Evolutionary conservation across 1,284 basidiomycete genomes (phyloP), one percentile per base, ranked within the genome.

Genomic region (Puccinia polysora): DNA sequence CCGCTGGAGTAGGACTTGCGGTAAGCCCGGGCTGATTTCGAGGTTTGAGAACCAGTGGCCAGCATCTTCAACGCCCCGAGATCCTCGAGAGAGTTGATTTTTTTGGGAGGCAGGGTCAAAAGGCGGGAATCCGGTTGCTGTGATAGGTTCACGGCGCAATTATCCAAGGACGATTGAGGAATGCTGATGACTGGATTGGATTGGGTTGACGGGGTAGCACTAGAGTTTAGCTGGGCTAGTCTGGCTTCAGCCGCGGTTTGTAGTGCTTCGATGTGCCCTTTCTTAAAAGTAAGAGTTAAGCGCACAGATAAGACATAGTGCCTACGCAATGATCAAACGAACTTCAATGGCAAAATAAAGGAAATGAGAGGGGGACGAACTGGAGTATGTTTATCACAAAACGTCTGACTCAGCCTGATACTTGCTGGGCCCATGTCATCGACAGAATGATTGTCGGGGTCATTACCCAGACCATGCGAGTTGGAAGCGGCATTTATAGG

Each of bases 361-460:
- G 34, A 55, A 32, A 40, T 32, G 50, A 65, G 67, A 43, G 12
- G 12, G 15, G 15, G 81, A n/a, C 88, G 74, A 80, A 93, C 91
- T 10, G 91, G 88, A 53, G 94, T 84, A 81, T 97, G 93, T 76
- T 86, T 89, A 77, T 93, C 89, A 77, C 93, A 97, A 78, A 84
- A 95, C 60, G 87, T 89, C 5, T 87, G 86, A 12, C 95, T 83
- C 0, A 56, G 38, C 30, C 40, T 47, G 38, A 53, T 30, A 32
- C 59, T 59, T 32, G 62, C 69, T 5, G 15, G 10, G 34, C 47
- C 69, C 2, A 43, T 50, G 47, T 59, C 59, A 55, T 45, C 59
- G 40, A 47, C 58, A 40, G 50, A 49, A 25, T 28, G 45, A 18
- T 32, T 38, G 0, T 52, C 49, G 15, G 59, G 69, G 23, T 25